Evolutionary conservation across 257 asterid species (phyloP).

Genomic region (Primulina eburnea): DNA sequence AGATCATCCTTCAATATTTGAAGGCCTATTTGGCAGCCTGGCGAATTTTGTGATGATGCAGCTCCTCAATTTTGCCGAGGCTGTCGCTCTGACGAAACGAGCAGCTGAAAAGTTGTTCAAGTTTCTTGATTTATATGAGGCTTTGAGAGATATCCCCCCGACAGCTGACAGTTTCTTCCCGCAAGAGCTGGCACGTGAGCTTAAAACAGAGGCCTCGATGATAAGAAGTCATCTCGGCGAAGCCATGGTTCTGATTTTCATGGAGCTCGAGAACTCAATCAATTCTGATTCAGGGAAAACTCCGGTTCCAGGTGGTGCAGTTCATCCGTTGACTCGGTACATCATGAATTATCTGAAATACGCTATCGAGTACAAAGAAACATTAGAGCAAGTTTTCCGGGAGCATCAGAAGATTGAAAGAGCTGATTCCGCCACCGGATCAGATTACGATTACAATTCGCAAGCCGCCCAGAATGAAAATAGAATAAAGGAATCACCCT

Average conservation of each 20-base stretch:
- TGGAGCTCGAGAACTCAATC: conserved; percentile 71
- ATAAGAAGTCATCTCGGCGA: conserved; percentile 61
- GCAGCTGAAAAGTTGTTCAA: conserved; percentile 77
- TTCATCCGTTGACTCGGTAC: conserved; percentile 80
- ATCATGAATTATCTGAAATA: conserved; percentile 57
- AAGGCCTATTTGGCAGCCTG: conserved; percentile 37
- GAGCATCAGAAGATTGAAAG: conserved; percentile 65
- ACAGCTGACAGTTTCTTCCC: conserved; percentile 33
- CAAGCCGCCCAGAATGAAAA: conserved; percentile 21
- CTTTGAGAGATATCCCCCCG: conserved; percentile 42
- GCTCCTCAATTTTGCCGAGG: conserved; percentile 67
- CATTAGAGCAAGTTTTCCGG: conserved; percentile 65
- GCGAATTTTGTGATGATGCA: conserved; percentile 37
- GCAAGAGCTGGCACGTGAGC: conserved; percentile 30
- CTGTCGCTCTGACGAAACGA: conserved; percentile 62
- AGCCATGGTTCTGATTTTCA: conserved; percentile 53
- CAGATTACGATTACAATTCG: conserved; percentile 36
- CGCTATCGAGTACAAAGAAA: conserved; percentile 48
- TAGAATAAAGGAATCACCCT: conserved; percentile 32
- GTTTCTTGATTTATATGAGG: conserved; percentile 69
- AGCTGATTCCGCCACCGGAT: conserved; percentile 47
- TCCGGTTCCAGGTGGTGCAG: conserved; percentile 81
- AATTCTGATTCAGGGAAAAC: conserved; percentile 57
- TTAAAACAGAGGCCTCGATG: conserved; percentile 52
- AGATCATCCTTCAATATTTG: conserved; percentile 32